These are phyloP conservation scores for Ambrosia trifida DNA, from an alignment of 129 eudicot species.

Conservation along the genomic window DNA sequence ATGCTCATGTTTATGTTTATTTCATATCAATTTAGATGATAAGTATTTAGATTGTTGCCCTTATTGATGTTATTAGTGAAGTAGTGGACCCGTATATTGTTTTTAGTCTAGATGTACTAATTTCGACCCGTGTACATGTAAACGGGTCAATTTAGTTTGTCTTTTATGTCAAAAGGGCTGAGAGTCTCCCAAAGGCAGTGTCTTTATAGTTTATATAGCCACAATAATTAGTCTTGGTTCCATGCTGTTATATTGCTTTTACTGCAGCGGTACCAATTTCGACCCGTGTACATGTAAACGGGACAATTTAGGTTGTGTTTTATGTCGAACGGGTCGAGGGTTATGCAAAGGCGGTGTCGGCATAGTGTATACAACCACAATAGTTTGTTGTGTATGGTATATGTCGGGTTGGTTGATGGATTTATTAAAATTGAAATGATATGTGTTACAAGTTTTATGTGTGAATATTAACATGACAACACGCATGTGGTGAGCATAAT, in stretches of 20 bases:
- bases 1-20: neutral
- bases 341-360: neutral
- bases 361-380: neutral
- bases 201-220: too few species aligned
- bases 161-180: neutral
- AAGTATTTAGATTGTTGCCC: neutral
- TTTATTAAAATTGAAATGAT: neutral
- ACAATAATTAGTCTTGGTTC: too few species aligned
- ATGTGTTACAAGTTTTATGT: constrained; percentile 48
- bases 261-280: too few species aligned
- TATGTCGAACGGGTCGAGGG: neutral
- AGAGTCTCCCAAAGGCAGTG: too few species aligned
- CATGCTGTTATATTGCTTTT: too few species aligned
- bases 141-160: neutral
- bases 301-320: neutral
- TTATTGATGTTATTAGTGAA: neutral
- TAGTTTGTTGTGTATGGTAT: neutral
- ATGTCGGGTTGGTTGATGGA: neutral
- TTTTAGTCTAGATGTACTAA: neutral
- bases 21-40: neutral
- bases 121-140: neutral
- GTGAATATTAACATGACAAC: constrained; percentile 43
- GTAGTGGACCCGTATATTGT: neutral
- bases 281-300: neutral
- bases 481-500: too few species aligned